Evolutionary conservation across 306 rosid species (phyloP).

Genomic region (Castanea crenata): DNA sequence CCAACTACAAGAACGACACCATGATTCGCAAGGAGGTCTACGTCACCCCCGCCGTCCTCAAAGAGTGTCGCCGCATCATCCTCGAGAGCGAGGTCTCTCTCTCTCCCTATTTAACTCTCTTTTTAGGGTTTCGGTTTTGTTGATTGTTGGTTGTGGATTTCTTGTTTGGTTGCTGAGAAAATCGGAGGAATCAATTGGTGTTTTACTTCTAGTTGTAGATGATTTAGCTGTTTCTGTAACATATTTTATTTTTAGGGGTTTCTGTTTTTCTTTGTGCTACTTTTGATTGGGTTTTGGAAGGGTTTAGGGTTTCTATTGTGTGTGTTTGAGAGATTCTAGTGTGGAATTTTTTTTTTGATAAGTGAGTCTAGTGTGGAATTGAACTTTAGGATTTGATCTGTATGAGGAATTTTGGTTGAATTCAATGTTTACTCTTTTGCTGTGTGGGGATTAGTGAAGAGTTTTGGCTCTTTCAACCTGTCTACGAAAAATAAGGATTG

Average conservation of each 20-base stretch:
- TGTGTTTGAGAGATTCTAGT: too few relatives aligned
- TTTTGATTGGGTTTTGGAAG: too few relatives aligned
- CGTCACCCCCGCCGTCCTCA: conserved; percentile 86
- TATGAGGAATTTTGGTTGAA: too few relatives aligned
- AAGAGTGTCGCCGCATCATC: conserved; percentile 90
- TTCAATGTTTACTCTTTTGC: too few relatives aligned
- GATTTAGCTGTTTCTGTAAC: neutral
- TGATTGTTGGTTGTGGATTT: neutral
- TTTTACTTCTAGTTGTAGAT: neutral
- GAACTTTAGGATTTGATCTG: too few relatives aligned
- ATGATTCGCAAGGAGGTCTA: conserved; percentile 97
- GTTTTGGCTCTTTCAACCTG: too few relatives aligned
- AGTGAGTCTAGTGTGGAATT: too few relatives aligned
- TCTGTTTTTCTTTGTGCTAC: neutral
- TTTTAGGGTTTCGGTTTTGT: neutral
- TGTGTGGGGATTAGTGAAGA: too few relatives aligned
- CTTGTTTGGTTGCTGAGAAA: neutral
- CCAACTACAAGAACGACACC: conserved; percentile 98
- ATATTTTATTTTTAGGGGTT: neutral
- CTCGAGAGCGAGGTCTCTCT: conserved; percentile 68
- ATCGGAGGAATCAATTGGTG: neutral
- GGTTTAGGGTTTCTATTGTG: too few relatives aligned
- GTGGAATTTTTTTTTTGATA: too few relatives aligned
- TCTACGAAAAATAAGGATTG: too few relatives aligned
- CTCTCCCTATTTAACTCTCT: neutral